Base-by-base conservation (phyloP, 306 rosid genomes). In the Cicer judaicum region DNA sequence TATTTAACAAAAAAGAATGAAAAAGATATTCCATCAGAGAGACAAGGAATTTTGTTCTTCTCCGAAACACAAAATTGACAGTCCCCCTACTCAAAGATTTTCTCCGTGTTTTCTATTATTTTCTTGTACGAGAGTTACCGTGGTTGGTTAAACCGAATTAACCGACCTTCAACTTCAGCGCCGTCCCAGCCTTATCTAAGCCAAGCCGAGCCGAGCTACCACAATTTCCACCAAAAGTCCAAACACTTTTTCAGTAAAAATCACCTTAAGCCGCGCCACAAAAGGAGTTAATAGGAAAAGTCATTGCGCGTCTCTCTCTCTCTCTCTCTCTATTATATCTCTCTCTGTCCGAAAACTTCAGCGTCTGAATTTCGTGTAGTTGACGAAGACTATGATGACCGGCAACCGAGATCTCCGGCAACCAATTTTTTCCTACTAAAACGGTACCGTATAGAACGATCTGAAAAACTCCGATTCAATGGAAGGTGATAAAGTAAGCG, bases 401-500 rank as follows among this genome's bases (percentile, higher is more conserved):
- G 39, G 72, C 74, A 9, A 59, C 75, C 63, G 70, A 41, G 69
- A 76, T 75, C 68, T 73, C 70, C 54, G 79, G 76, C 61, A 57
- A 72, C 63, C 10, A n/a, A 52, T 12, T 39, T 70, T 59, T 8
- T 2, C 21, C 66, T 24, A 21, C 18, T 62, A 44, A 81, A 81
- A 74, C 85, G 61, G 57, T 61, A 80, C 6, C 79, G 70, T 66
- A 13, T 9, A 5, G 70, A 68, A 55, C 76, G 87, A 77, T 85
- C 85, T 79, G 78, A 11, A 10, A 5, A 14, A 8, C 47, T 29
- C 19, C 6, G 16, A 15, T 48, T 49, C 67, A 41, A 94, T 92
- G 99, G 99, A 84, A 79, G 90, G 81, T 1, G 96, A 92, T 16
- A 85, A 74, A 79, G 85, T 84, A 5, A 87, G 56, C 34, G 39